These are phyloP conservation scores for Datura wrightii DNA, from an alignment of 257 asterid genomes.

Conservation along the genomic window DNA sequence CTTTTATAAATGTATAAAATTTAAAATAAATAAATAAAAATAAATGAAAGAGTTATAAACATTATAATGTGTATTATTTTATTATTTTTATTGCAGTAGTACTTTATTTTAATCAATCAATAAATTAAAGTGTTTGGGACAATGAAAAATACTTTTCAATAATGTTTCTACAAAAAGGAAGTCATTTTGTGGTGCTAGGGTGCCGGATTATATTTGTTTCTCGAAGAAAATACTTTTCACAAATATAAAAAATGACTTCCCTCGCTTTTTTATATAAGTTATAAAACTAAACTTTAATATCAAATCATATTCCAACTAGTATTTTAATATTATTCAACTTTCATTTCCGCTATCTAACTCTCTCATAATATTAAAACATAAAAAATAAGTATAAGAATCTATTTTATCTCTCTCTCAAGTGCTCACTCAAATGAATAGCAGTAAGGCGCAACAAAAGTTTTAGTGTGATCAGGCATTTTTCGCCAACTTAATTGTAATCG, in stretches of 20 bases:
- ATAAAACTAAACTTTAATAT: too few relatives aligned
- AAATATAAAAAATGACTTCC: neutral
- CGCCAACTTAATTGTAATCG: too few relatives aligned
- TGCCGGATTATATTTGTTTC: neutral
- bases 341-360: neutral
- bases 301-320: neutral
- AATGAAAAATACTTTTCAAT: neutral
- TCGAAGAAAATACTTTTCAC: too few relatives aligned
- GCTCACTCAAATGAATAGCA: too few relatives aligned
- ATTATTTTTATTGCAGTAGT: neutral
- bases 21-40: too few relatives aligned
- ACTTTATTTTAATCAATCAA: neutral
- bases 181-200: neutral
- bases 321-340: neutral
- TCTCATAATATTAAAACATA: neutral
- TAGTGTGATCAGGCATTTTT: too few relatives aligned
- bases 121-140: neutral
- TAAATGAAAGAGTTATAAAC: neutral
- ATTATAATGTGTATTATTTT: neutral
- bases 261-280: too few relatives aligned
- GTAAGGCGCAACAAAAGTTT: too few relatives aligned
- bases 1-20: too few relatives aligned
- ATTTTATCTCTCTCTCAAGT: neutral
- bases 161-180: neutral
- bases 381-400: neutral